phyloP scores from a whole-genome alignment of 2,329 filamentous ascomycete species.

The Colletotrichum somersetense region DNA sequence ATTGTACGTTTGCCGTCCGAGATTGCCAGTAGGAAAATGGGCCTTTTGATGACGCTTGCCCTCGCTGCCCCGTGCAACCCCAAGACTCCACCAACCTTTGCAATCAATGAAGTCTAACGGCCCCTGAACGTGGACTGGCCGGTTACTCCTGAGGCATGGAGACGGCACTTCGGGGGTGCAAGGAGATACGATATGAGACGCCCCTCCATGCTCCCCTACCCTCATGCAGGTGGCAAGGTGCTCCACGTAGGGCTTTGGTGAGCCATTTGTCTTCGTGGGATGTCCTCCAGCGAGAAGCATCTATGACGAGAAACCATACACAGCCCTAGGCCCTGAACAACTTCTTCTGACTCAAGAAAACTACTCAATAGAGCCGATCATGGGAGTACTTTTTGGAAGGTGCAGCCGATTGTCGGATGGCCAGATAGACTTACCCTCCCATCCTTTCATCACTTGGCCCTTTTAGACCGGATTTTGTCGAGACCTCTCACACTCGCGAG shows the following conservation, averaged over 20 bases:
- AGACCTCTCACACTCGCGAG: slow-evolving; percentile 10
- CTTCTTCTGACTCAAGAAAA: not conserved
- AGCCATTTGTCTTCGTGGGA: slow-evolving; percentile 17
- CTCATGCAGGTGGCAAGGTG: slow-evolving; percentile 4
- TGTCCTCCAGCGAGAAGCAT: slow-evolving; percentile 9
- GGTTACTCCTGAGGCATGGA: slow-evolving; percentile 11
- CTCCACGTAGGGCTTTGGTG: slow-evolving; percentile 10
- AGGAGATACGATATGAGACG: slow-evolving; percentile 16
- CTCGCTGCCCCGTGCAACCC: slow-evolving; percentile 37
- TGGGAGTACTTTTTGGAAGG: slow-evolving; percentile 11
- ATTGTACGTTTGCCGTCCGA: slow-evolving; percentile 24
- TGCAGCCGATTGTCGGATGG: slow-evolving; percentile 12
- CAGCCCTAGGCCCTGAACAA: slow-evolving; percentile 1
- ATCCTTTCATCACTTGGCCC: slow-evolving; percentile 3
- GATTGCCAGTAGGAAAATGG: slow-evolving; percentile 38
- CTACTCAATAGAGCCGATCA: slow-evolving; percentile 4
- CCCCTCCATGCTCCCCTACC: slow-evolving; percentile 11
- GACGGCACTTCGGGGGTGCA: slow-evolving; percentile 17
- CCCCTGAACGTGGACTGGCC: slow-evolving; percentile 25
- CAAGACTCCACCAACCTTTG: slow-evolving; percentile 32
- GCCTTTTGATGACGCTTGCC: slow-evolving; percentile 37
- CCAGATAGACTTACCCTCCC: slow-evolving; percentile 7
- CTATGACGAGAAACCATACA: not conserved
- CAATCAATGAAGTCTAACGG: slow-evolving; percentile 36
- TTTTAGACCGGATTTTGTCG: slow-evolving; percentile 1